Base-by-base conservation (phyloP, 1,284 basidiomycete genomes). In the Puccinia sorghi region DNA sequence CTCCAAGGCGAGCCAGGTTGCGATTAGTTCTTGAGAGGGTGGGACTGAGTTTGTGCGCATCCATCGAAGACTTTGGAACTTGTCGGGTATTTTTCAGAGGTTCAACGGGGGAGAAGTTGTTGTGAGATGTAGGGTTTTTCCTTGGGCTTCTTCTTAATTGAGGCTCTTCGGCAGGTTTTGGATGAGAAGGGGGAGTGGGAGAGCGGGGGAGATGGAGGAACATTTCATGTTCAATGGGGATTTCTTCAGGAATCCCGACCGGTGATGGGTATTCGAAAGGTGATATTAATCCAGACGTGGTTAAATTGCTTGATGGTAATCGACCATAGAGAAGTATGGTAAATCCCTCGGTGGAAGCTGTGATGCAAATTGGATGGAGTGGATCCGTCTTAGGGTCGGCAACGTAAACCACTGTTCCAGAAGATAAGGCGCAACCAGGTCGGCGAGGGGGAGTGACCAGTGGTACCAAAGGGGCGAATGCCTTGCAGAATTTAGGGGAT, bases 261-360 rank as follows among this genome's bases (percentile, higher is more conserved):
- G 54, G 43, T n/a, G 66, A 59, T 48, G 76, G 15, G 6, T 25
- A 48, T 54, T 71, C 43, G n/a, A 50, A 61, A 54, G 76, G 69
- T 39, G 76, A 71, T 20, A 43, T 56, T 46, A 63, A 41, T 32
- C 66, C 52, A 41, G 67, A 46, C 25, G 66, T 61, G 1, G 22
- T 59, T 25, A 57, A 25, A 15, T 27, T 52, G 32, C 54, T 71
- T 46, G 69, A 57, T 22, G 76, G 69, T 27, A 79, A 57, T 13
- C 76, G 56, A 15, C 76, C 76, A 56, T 57, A 71, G n/a, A 72
- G 32, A 72, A 72, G 69, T 41, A 79, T 79, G 12, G 67, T 72
- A 22, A 79, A 79, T 25, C 76, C 69, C 43, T 79, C 76, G 22
- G 69, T 79, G 12, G 76, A 79, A 54, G 76, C 76, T 32, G 76